phyloP scores from a whole-genome alignment of 78 protist species.

The Mantamonas sphyraenae region DNA sequence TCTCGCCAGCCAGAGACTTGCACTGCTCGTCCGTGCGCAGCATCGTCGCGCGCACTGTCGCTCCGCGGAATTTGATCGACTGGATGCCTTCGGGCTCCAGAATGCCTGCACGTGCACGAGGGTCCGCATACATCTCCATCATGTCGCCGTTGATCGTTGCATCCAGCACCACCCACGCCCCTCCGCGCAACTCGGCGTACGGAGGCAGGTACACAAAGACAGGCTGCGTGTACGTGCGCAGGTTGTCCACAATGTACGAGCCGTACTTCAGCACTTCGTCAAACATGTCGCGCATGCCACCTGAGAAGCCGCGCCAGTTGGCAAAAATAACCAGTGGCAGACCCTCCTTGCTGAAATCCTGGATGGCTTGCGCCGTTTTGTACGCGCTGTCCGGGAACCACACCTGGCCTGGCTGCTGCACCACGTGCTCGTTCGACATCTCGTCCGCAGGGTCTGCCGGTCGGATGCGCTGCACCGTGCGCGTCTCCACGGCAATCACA shows the following conservation, averaged over 20 bases:
- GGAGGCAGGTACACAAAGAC: conserved; percentile 91
- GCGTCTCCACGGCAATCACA: conserved; percentile 87
- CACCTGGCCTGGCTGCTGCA: conserved; percentile 88
- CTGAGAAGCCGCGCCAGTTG: conserved; percentile 95
- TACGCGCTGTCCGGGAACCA: conserved; percentile 95
- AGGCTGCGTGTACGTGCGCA: conserved; percentile 82
- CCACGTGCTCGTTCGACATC: conserved; percentile 39
- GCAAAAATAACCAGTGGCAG: conserved; percentile 89
- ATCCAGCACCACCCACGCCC: conserved; percentile 98
- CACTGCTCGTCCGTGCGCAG: conserved; percentile 52
- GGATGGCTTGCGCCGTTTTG: conserved; percentile 93
- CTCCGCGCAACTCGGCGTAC: conserved; percentile 85
- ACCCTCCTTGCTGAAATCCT: conserved; percentile 79
- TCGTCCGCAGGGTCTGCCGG: conserved; percentile 94
- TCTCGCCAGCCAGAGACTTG: neutral
- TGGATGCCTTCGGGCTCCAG: conserved; percentile 89
- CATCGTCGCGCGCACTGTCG: conserved; percentile 63
- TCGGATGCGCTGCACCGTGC: conserved; percentile 57
- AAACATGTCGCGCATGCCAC: conserved; percentile 97
- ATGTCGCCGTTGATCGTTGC: conserved; percentile 76
- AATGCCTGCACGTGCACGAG: conserved; percentile 82
- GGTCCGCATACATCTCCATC: conserved; percentile 91
- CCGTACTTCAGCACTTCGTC: conserved; percentile 96
- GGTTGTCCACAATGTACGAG: conserved; percentile 86
- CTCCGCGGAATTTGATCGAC: conserved; percentile 65